A percentile compares a stretch with the other conserved stretches of the same genome.
Conservation (phyloP, 1,284 basidiomycete species). For the Neolentinus lepideus region DNA sequence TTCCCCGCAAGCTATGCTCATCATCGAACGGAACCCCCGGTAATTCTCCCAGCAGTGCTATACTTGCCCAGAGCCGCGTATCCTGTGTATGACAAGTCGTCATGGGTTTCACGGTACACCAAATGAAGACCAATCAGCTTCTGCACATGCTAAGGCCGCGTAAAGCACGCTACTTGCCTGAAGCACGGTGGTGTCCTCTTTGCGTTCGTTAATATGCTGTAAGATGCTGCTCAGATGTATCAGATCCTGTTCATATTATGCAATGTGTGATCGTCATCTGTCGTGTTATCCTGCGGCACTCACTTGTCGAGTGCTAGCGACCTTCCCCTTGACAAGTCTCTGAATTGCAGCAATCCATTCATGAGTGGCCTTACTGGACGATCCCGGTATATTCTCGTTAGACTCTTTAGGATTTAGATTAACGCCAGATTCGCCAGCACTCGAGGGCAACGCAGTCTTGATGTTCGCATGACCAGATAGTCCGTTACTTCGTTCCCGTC, state of each 20-base stretch:
- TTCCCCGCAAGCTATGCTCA: neutral
- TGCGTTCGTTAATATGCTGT: neutral
- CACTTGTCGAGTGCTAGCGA: neutral
- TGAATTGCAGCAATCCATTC: slow-evolving; percentile 10
- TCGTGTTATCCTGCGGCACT: neutral
- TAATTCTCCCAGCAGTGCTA: slow-evolving; percentile 3
- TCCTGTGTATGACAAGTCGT: neutral
- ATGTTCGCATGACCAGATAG: neutral
- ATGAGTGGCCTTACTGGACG: neutral
- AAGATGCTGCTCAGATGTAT: neutral
- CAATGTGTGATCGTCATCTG: slow-evolving; percentile 8
- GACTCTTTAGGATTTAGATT: neutral
- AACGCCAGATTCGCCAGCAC: neutral
- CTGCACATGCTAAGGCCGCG: neutral
- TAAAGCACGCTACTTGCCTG: neutral
- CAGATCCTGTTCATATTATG: neutral
- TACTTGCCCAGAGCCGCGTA: slow-evolving; percentile 1
- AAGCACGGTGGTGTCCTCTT: neutral
- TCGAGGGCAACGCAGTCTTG: neutral
- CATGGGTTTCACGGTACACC: neutral
- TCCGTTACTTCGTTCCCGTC: neutral
- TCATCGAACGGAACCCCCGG: neutral
- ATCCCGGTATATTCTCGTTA: neutral
- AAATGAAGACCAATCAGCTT: slow-evolving; percentile 1
- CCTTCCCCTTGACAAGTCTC: slow-evolving; percentile 11